Evolutionary conservation across 352 stramenopile genomes (phyloP).

Genomic region (Phytopythium mirpurense): DNA sequence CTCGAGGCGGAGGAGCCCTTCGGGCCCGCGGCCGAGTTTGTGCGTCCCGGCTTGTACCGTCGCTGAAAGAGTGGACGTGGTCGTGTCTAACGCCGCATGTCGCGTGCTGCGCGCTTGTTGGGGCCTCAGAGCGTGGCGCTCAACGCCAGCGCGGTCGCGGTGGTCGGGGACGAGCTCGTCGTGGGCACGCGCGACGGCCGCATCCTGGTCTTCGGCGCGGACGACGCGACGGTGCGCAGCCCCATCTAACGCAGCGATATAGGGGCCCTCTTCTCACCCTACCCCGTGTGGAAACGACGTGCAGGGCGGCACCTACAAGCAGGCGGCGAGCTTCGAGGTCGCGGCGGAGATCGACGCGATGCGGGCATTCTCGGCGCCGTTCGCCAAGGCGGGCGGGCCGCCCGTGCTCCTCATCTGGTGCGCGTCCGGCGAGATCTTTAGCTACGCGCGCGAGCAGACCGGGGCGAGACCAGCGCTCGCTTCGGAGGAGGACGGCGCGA

Average conservation of each 20-base stretch:
- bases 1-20: constrained; percentile 49
- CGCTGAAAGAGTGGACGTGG: too few relatives aligned
- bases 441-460: constrained; percentile 7
- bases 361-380: constrained; percentile 19
- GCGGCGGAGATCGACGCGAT: constrained; percentile 57
- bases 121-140: constrained; percentile 43
- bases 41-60: constrained; percentile 14
- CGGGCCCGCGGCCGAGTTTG: constrained; percentile 55
- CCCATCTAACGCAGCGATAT: too few relatives aligned
- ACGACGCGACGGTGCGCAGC: constrained; percentile 20
- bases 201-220: constrained; percentile 43
- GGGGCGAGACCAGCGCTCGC: neutral
- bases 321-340: constrained; percentile 48
- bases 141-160: constrained; percentile 58
- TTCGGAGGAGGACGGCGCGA: constrained; percentile 13
- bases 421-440: constrained; percentile 50
- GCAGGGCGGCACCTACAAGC: constrained; percentile 45
- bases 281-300: neutral
- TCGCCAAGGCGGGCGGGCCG: constrained; percentile 9
- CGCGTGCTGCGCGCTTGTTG: neutral
- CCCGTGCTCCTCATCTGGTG: constrained; percentile 39
- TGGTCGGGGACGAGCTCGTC: constrained; percentile 50
- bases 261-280: neutral
- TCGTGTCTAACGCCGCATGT: neutral
- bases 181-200: constrained; percentile 61